Evolutionary conservation across 805 yeast genomes (phyloP), one percentile per base, ranked within the genome.

Genomic region (Nakazawaea peltata): DNA sequence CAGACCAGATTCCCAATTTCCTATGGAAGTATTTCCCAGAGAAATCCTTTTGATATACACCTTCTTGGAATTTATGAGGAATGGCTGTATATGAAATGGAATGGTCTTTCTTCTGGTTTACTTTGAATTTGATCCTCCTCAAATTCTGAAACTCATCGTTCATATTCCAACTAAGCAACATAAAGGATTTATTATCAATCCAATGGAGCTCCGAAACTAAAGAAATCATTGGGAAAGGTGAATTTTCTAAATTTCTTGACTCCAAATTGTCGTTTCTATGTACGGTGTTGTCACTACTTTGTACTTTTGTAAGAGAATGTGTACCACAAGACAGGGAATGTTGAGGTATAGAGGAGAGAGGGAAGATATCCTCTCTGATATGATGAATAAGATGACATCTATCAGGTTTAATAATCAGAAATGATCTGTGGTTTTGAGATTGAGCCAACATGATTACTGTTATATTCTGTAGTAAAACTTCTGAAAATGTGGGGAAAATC

Each of bases 141-240:
- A 19, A 14, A 4, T 32, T n/a, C 4, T 18, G 5, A 14, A 36
- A 32, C 5, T 24, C 29, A 4, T 24, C 28, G 8, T 28, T 12
- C 9, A 12, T 8, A 5, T 13, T 25, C 39, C 39, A 36, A 8
- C 35, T 35, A 18, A 36, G 19, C 13, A 36, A 31, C 6, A 13
- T n/a, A 11, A 36, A 19, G 6, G 26, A 22, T n/a, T 21, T 22
- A 15, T 19, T 27, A 14, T 36, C 19, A 11, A 31, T 16, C 39
- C 39, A 36, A 5, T 22, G 26, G 26, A 36, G 22, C 10, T 27
- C 21, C 10, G 18, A n/a, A 5, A 25, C 23, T 17, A n/a, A 24
- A 4, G 11, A 10, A 4, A 36, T 13, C n/a, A 9, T 36, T 15
- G 31, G 39, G 26, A 36, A 36, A 9, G 39, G 39, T 7, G 39